Base-by-base conservation (phyloP, 2,329 filamentous ascomycete species). In the Aureobasidium sp. region DNA sequence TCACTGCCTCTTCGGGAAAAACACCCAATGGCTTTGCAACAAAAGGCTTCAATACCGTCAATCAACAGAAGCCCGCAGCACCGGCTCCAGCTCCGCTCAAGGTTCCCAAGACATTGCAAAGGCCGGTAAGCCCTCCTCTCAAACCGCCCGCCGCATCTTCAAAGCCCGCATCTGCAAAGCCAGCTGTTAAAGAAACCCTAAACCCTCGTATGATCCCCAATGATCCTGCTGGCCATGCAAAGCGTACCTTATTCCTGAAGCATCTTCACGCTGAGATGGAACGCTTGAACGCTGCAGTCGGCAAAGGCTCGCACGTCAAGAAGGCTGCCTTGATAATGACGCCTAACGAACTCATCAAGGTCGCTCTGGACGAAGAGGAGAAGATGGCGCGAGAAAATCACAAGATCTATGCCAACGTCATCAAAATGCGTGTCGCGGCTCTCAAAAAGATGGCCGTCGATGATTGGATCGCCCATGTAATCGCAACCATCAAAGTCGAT, bases 281-380 rank as follows among this genome's bases (percentile, higher is more conserved):
- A n/a, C 81, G 86, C 5, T 80, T 92, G 9, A 91, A 93, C 69
- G 76, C 79, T 15, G 83, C 85, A 66, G 72, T 89, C 2, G 77
- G 78, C 53, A 84, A 82, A 61, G 77, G 78, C 47, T 75, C 75
- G 31, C 80, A 79, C 36, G 73, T 78, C 14, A 74, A 79, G 7
- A 81, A 83, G 22, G 76, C 79, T 45, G 75, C 78, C n/a, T 76
- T 89, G 2, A 69, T 86, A 17, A 72, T 91, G 51, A 82, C 82
- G 1, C 79, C 84, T 1, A 85, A 90, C 69, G 82, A 87, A 49
- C 78, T 92, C 25, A 87, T 91, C 64, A 83, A 82, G 66, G 78
- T 84, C 64, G 84, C 85, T 0, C 77, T 93, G 1, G 88, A 93
- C 67, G 85, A 92, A 64, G 95, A 99, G 75, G 86, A 96, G 71